These are phyloP conservation scores for Eurotiales sp. DNA, from an alignment of 2,329 filamentous ascomycete species.

Conservation along the genomic window DNA sequence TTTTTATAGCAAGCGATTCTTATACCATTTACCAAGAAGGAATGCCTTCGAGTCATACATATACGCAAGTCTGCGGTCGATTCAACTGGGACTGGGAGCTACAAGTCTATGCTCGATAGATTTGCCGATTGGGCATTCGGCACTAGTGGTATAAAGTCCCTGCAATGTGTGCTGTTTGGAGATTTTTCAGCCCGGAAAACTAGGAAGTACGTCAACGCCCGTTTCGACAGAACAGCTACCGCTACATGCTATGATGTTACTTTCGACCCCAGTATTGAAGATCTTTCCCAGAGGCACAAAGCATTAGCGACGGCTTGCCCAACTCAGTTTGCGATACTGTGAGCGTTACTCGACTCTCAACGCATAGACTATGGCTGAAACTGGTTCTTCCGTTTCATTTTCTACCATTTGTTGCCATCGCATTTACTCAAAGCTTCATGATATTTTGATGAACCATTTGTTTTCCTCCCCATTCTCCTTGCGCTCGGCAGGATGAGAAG, in stretches of 20 bases:
- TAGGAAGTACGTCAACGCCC: constrained; percentile 3
- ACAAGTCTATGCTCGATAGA: not conserved
- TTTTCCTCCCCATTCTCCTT: too few relatives aligned
- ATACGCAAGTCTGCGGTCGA: constrained; percentile 7
- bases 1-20: constrained; percentile 1
- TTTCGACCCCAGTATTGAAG: not conserved
- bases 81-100: not conserved
- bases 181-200: not conserved
- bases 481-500: too few relatives aligned
- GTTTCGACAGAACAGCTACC: not conserved
- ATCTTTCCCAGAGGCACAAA: not conserved
- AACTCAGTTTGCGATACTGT: not conserved
- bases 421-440: too few relatives aligned
- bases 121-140: constrained; percentile 4
- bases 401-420: too few relatives aligned
- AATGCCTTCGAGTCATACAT: constrained; percentile 4
- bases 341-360: not conserved
- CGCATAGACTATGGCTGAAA: too few relatives aligned
- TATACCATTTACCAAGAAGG: not conserved
- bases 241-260: not conserved
- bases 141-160: not conserved
- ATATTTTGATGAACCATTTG: too few relatives aligned
- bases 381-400: too few relatives aligned
- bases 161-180: constrained; percentile 1
- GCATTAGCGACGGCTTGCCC: constrained; percentile 5